These are phyloP conservation scores for Gnomoniopsis sp. DNA, from an alignment of 2,329 filamentous ascomycete species.

Conservation along the genomic window DNA sequence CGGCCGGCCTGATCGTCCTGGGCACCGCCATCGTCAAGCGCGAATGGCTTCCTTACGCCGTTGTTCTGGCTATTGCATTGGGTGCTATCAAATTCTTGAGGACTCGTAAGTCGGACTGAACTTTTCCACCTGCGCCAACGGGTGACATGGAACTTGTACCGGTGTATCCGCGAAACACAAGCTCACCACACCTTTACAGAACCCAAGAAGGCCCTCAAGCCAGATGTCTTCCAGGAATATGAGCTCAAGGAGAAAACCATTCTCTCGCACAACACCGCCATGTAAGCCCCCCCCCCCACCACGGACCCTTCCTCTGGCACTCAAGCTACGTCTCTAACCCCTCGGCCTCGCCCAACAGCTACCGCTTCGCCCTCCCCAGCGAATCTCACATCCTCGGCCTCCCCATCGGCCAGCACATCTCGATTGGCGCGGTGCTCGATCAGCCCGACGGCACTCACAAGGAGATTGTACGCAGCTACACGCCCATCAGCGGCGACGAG, in stretches of 20 bases:
- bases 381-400: slow-evolving; percentile 83
- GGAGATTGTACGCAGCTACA: slow-evolving; percentile 89
- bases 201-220: slow-evolving; percentile 79
- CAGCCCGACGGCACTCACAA: slow-evolving; percentile 69
- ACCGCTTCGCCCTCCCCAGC: slow-evolving; percentile 84
- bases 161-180: not conserved
- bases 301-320: too few species aligned
- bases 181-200: slow-evolving; percentile 42
- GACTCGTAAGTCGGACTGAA: slow-evolving; percentile 56
- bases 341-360: slow-evolving; percentile 47
- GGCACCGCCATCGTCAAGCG: slow-evolving; percentile 75
- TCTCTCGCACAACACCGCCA: slow-evolving; percentile 96
- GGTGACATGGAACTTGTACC: not conserved
- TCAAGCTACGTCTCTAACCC: too few species aligned
- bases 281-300: slow-evolving; percentile 52
- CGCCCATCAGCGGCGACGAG: slow-evolving; percentile 85
- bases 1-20: slow-evolving; percentile 72
- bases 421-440: slow-evolving; percentile 73
- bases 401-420: slow-evolving; percentile 98
- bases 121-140: not conserved
- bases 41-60: slow-evolving; percentile 72
- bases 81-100: slow-evolving; percentile 69
- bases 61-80: slow-evolving; percentile 61
- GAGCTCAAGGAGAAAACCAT: slow-evolving; percentile 91
- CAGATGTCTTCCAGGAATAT: slow-evolving; percentile 85